A percentile compares a stretch with the other conserved stretches of the same genome.
These are phyloP conservation scores for Exophiala bonariae DNA, from an alignment of 2,329 filamentous ascomycete species.

Conservation along the genomic window DNA sequence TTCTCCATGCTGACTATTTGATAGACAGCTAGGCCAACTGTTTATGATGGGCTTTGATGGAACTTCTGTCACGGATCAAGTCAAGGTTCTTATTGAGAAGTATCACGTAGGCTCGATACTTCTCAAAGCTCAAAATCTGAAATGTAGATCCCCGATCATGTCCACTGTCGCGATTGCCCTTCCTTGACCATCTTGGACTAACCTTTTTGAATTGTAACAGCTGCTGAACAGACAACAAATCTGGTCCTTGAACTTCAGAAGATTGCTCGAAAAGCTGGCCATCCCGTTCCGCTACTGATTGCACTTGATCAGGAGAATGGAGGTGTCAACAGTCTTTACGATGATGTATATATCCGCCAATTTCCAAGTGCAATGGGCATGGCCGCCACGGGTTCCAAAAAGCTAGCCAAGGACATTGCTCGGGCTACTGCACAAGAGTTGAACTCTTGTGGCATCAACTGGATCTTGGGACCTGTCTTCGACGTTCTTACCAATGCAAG, in stretches of 20 bases:
- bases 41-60: slow-evolving; percentile 71
- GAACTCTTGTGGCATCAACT: slow-evolving; percentile 88
- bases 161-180: slow-evolving; percentile 6
- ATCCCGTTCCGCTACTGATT: slow-evolving; percentile 84
- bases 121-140: slow-evolving; percentile 65
- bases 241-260: slow-evolving; percentile 90
- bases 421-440: slow-evolving; percentile 93
- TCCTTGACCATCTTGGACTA: slow-evolving; percentile 31
- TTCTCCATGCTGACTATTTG: slow-evolving; percentile 65
- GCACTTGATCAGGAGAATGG: slow-evolving; percentile 97
- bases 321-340: slow-evolving; percentile 93
- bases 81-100: slow-evolving; percentile 62
- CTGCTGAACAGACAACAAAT: slow-evolving; percentile 83
- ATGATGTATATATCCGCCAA: slow-evolving; percentile 92
- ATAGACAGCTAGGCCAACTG: slow-evolving; percentile 56
- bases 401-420: slow-evolving; percentile 84
- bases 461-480: slow-evolving; percentile 89
- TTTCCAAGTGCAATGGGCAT: slow-evolving; percentile 97
- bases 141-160: slow-evolving; percentile 48
- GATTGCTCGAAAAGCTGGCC: slow-evolving; percentile 85
- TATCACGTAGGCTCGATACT: slow-evolving; percentile 82
- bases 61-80: slow-evolving; percentile 62
- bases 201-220: slow-evolving; percentile 50
- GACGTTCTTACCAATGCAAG: slow-evolving; percentile 92
- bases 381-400: slow-evolving; percentile 82